These are phyloP conservation scores for Nepenthes alata DNA, from an alignment of 179 eudicot genomes.

Conservation along the genomic window DNA sequence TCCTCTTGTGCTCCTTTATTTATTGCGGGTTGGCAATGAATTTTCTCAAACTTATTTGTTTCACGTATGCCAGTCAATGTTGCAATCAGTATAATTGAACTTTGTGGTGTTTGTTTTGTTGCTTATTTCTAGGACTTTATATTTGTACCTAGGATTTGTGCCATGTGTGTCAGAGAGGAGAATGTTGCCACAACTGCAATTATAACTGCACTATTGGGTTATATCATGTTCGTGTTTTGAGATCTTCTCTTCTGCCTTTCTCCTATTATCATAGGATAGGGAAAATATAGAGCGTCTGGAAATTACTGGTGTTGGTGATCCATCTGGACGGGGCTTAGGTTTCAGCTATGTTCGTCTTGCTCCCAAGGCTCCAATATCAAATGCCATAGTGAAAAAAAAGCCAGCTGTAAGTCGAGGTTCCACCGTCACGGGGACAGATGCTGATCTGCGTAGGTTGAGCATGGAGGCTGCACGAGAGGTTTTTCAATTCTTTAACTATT, in stretches of 20 bases:
- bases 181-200: not conserved
- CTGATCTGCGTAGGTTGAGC: constrained; percentile 96
- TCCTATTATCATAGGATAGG: constrained; percentile 40
- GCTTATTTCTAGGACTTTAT: not conserved
- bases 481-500: not conserved
- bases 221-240: constrained; percentile 2
- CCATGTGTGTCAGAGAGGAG: not conserved
- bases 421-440: constrained; percentile 96
- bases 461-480: constrained; percentile 99
- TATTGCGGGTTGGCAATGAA: no score
- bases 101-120: not conserved
- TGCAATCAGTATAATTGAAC: not conserved
- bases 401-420: constrained; percentile 54
- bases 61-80: no score
- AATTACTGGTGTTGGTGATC: constrained; percentile 98
- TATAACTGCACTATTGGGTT: not conserved
- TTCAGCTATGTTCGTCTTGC: constrained; percentile 86
- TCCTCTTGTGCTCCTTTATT: no score
- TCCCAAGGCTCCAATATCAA: constrained; percentile 75
- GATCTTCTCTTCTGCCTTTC: not conserved
- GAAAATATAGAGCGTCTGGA: constrained; percentile 92
- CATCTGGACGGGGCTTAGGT: constrained; percentile 96
- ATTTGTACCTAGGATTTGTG: not conserved
- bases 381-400: constrained; percentile 70
- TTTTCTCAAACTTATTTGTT: no score